phyloP scores from a whole-genome alignment of 2,329 filamentous ascomycete species.

The Talaromyces pinophilus region DNA sequence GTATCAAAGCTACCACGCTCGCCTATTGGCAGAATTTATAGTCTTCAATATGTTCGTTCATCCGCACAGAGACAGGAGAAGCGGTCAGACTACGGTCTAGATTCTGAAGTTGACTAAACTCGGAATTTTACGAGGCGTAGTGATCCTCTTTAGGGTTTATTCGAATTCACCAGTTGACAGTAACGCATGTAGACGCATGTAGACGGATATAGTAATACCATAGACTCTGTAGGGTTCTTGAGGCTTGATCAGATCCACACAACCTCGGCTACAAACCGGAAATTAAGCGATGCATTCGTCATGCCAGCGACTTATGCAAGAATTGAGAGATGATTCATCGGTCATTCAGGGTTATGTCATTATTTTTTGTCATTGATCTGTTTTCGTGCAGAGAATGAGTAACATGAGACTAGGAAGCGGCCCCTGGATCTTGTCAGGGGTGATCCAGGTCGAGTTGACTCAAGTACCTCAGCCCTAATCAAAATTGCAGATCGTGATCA shows the following conservation, averaged over 20 bases:
- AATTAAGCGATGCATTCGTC: neutral
- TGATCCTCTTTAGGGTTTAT: neutral
- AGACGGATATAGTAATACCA: neutral
- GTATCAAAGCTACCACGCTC: neutral
- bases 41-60: neutral
- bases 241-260: neutral
- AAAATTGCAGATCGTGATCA: neutral
- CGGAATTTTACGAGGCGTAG: no score
- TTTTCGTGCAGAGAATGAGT: neutral
- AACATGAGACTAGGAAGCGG: neutral
- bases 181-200: neutral
- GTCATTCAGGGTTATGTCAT: neutral
- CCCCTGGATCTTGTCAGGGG: neutral
- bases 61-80: neutral
- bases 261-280: neutral
- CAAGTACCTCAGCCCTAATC: neutral
- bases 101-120: neutral
- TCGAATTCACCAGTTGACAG: neutral
- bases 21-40: neutral
- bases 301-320: neutral
- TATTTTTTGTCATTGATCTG: neutral
- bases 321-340: no score
- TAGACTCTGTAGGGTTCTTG: neutral
- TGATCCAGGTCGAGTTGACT: neutral
- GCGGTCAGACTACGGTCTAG: neutral